These are phyloP conservation scores for Solanum chacoense DNA, from an alignment of 305 asterid species.

Conservation along the genomic window DNA sequence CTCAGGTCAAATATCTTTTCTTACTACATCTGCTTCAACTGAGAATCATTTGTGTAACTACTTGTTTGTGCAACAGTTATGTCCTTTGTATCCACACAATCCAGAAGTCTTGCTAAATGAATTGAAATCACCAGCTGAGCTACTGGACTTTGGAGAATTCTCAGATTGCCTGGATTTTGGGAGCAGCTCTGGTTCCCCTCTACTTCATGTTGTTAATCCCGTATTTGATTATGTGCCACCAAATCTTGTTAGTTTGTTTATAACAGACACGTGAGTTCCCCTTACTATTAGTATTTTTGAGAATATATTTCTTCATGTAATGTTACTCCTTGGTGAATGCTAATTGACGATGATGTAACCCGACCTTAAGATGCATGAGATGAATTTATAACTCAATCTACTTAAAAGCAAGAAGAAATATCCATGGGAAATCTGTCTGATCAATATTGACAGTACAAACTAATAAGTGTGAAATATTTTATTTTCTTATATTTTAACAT, in stretches of 20 bases:
- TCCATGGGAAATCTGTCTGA: not conserved
- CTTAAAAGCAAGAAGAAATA: not conserved
- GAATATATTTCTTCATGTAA: not conserved
- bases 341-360: not conserved
- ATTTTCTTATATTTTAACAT: not conserved
- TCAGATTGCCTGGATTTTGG: conserved; percentile 88
- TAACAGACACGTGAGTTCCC: conserved; percentile 88
- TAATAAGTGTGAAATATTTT: not conserved
- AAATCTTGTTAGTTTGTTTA: conserved; percentile 79
- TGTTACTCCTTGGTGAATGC: not conserved
- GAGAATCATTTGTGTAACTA: conserved; percentile 10
- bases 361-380: not conserved
- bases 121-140: conserved; percentile 91
- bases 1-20: not conserved
- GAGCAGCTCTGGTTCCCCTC: conserved; percentile 72
- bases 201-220: conserved; percentile 85
- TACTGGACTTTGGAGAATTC: conserved; percentile 92
- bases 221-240: conserved; percentile 98
- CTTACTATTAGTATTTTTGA: conserved; percentile 1
- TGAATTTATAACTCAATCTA: not conserved
- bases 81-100: conserved; percentile 94
- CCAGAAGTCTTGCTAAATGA: conserved; percentile 94
- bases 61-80: conserved; percentile 38
- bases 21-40: conserved; percentile 7
- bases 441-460: not conserved